phyloP scores from a whole-genome alignment of 2,329 filamentous ascomycete species.

The Clonostachys byssicola region DNA sequence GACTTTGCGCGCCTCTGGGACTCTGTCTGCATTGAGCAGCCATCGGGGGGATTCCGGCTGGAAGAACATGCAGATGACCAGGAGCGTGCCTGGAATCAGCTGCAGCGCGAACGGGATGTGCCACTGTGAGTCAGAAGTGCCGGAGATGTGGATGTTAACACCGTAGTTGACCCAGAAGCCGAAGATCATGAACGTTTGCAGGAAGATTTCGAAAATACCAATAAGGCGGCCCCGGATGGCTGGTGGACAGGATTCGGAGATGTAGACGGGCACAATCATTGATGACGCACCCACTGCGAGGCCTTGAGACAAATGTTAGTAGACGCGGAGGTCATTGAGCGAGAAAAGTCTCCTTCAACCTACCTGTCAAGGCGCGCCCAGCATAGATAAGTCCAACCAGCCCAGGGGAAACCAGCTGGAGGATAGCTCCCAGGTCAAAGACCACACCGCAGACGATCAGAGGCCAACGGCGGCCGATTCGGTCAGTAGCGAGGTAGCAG shows the following conservation, averaged over 20 bases:
- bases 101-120: conserved; percentile 29
- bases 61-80: conserved; percentile 18
- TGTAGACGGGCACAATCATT: conserved; percentile 53
- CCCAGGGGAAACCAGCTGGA: conserved; percentile 37
- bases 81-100: conserved; percentile 10
- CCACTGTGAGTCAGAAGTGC: conserved; percentile 23
- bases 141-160: conserved; percentile 9
- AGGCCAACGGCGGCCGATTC: conserved; percentile 46
- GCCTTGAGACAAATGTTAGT: conserved; percentile 20
- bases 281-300: conserved; percentile 44
- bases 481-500: conserved; percentile 50
- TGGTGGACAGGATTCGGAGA: conserved; percentile 51
- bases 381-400: conserved; percentile 49
- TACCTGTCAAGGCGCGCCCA: conserved; percentile 39
- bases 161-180: conserved; percentile 31
- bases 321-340: conserved; percentile 9
- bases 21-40: conserved; percentile 7
- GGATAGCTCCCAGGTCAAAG: conserved; percentile 41
- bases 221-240: conserved; percentile 47
- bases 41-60: conserved; percentile 24
- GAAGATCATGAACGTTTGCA: conserved; percentile 43
- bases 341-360: too few species aligned
- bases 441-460: conserved; percentile 46
- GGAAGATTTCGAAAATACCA: conserved; percentile 45
- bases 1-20: conserved; percentile 5